phyloP scores from a whole-genome alignment of 495 filamentous ascomycete genomes.

The Annulohypoxylon maeteangense region DNA sequence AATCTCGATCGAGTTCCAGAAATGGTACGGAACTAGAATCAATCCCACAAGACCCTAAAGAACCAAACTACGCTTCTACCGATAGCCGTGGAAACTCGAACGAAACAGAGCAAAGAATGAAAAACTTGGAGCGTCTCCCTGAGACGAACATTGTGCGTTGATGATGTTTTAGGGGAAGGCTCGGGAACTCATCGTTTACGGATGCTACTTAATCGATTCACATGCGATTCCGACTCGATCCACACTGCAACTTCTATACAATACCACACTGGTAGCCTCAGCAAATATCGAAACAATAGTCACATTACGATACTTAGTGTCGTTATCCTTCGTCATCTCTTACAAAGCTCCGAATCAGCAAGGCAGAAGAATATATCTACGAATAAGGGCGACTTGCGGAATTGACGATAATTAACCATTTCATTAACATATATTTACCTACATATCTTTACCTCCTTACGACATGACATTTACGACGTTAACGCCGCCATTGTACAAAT shows the following conservation, averaged over 20 bases:
- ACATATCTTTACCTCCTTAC: slow-evolving; percentile 10
- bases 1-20: slow-evolving; percentile 38
- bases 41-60: slow-evolving; percentile 50
- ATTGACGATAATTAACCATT: not conserved
- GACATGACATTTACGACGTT: slow-evolving; percentile 42
- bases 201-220: not conserved
- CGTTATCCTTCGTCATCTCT: not conserved
- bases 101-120: slow-evolving; percentile 56
- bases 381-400: not conserved
- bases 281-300: not conserved
- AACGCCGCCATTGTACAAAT: slow-evolving; percentile 37
- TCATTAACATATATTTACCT: not conserved
- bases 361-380: not conserved
- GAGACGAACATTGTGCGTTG: not conserved
- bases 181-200: not conserved
- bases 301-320: not conserved
- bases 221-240: not conserved
- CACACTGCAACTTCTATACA: not conserved
- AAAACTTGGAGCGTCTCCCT: not conserved
- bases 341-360: not conserved
- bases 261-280: not conserved
- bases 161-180: not conserved
- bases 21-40: slow-evolving; percentile 50
- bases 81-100: slow-evolving; percentile 49
- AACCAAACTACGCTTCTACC: slow-evolving; percentile 25